phyloP scores from a whole-genome alignment of 1,139 yeast genomes.

The Magnusiomyces tetraspermus region DNA sequence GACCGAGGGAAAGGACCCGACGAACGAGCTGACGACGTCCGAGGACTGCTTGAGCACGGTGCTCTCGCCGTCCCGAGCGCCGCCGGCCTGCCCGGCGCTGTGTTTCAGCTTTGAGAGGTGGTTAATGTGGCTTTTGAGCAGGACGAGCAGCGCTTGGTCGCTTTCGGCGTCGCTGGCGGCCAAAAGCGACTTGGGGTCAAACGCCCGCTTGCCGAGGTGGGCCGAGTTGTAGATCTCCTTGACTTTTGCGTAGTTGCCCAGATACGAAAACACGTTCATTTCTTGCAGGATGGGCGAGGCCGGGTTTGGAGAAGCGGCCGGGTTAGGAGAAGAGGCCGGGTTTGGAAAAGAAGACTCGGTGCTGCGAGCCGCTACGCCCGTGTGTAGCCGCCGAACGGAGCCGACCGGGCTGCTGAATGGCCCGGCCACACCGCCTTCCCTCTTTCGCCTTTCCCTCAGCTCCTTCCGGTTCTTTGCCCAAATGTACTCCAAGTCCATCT shows the following conservation, averaged over 20 bases:
- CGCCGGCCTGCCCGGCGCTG: not conserved
- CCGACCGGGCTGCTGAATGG: not conserved
- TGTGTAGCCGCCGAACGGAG: not conserved
- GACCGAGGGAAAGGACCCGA: constrained; percentile 24
- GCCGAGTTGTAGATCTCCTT: not conserved
- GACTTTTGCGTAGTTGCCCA: constrained; percentile 12
- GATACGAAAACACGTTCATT: not conserved
- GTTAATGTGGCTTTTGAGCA: constrained; percentile 24
- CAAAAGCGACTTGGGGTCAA: not conserved
- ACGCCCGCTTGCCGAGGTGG: not conserved
- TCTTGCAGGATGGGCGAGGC: not conserved
- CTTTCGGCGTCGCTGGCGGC: too few relatives aligned
- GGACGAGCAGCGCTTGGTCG: constrained; percentile 2
- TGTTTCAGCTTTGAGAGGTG: constrained; percentile 14
- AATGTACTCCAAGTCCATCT: constrained; percentile 58
- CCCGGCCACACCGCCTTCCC: not conserved
- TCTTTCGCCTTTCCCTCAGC: constrained; percentile 17
- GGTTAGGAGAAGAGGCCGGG: not conserved
- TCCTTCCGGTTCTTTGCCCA: constrained; percentile 41
- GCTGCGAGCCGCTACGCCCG: not conserved
- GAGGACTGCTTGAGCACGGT: constrained; percentile 6
- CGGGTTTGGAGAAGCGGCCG: not conserved
- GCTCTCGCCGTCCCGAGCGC: not conserved
- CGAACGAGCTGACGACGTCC: constrained; percentile 25
- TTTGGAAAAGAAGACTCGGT: not conserved